phyloP scores from a whole-genome alignment of 257 asterid genomes.

The Nicotiana noctiflora region DNA sequence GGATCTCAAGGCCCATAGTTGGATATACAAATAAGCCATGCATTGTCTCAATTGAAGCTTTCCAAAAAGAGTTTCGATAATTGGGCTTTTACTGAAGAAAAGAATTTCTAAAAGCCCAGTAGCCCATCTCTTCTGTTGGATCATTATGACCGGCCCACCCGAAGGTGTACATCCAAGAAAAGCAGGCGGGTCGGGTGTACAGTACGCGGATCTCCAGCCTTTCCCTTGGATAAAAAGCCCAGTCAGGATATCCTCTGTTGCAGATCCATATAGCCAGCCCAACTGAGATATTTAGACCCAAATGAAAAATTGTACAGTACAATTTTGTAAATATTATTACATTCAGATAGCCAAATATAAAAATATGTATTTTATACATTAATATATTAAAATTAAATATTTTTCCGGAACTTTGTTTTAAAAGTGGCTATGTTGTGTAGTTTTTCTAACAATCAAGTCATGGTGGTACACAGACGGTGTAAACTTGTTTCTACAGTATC shows the following conservation, averaged over 20 bases:
- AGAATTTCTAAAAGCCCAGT: conserved; percentile 31
- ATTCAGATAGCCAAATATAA: too few species aligned
- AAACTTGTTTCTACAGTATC: background rate
- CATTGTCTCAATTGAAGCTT: conserved; percentile 24
- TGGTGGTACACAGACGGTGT: too few species aligned
- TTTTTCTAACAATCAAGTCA: background rate
- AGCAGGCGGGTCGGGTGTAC: conserved; percentile 20
- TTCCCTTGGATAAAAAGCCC: conserved; percentile 22
- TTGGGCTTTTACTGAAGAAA: conserved; percentile 15
- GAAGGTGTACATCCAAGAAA: conserved; percentile 35
- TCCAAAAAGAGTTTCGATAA: background rate
- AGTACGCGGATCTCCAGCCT: conserved; percentile 29
- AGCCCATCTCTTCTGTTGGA: conserved; percentile 35
- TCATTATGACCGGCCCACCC: conserved; percentile 17
- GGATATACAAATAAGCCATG: conserved; percentile 18
- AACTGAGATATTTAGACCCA: conserved; percentile 7
- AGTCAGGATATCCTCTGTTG: conserved; percentile 27
- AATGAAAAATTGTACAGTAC: background rate
- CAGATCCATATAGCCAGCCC: conserved; percentile 34
- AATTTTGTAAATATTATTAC: too few species aligned
- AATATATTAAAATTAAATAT: too few species aligned
- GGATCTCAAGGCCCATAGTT: conserved; percentile 24
- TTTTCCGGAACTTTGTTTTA: too few species aligned
- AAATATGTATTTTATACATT: too few species aligned
- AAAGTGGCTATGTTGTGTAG: too few species aligned